Conservation (phyloP, 768 basidiomycete genomes). For the Termitomyces bulborhizus region DNA sequence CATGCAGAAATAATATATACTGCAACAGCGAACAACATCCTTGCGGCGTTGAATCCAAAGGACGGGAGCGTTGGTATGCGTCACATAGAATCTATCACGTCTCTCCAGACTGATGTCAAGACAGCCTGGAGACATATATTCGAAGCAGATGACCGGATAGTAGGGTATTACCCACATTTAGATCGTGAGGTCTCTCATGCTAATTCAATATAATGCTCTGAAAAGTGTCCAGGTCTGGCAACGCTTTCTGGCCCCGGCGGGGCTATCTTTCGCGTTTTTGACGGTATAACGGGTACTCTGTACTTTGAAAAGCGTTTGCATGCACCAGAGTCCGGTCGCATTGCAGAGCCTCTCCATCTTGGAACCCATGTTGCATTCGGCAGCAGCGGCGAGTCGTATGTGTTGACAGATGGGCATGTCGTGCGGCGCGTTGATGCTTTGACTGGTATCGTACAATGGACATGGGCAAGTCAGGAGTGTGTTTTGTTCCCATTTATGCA, state of each 20-base stretch:
- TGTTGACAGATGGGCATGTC: slow-evolving; percentile 55
- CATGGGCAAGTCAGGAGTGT: slow-evolving; percentile 68
- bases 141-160: slow-evolving; percentile 61
- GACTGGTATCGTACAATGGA: slow-evolving; percentile 59
- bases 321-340: slow-evolving; percentile 30
- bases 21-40: slow-evolving; percentile 68
- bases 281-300: slow-evolving; percentile 49
- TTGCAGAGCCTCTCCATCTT: slow-evolving; percentile 46
- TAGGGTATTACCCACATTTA: slow-evolving; percentile 52
- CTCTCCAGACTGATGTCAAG: slow-evolving; percentile 6
- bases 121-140: slow-evolving; percentile 75
- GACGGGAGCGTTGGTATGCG: slow-evolving; percentile 68
- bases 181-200: slow-evolving; percentile 37
- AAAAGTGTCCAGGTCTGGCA: slow-evolving; percentile 45
- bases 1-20: slow-evolving; percentile 48
- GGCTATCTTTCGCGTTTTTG: slow-evolving; percentile 62
- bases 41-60: slow-evolving; percentile 63
- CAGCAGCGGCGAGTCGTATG: slow-evolving; percentile 31
- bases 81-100: not conserved
- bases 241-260: slow-evolving; percentile 74
- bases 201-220: not conserved
- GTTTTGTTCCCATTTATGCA: slow-evolving; percentile 16
- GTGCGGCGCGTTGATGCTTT: slow-evolving; percentile 43
- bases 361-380: slow-evolving; percentile 46
- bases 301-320: slow-evolving; percentile 63